These are phyloP conservation scores for Vicia sativa DNA, from an alignment of 306 rosid genomes.

Conservation along the genomic window DNA sequence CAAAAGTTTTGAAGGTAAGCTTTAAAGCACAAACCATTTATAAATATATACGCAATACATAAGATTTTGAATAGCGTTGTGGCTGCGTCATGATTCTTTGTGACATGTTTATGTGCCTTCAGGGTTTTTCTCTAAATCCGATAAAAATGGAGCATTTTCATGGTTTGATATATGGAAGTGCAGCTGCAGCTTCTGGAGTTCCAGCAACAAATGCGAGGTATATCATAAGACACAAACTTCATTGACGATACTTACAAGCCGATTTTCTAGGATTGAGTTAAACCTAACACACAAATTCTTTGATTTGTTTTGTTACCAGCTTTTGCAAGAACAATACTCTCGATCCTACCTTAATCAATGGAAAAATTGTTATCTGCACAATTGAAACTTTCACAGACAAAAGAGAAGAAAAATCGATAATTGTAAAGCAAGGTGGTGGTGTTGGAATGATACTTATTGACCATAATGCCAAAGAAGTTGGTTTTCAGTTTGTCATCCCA, in stretches of 20 bases:
- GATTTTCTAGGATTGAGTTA: too few species aligned
- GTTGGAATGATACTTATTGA: conserved; percentile 78
- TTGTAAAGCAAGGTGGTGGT: conserved; percentile 59
- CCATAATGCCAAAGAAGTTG: conserved; percentile 56
- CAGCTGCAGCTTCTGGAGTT: conserved; percentile 58
- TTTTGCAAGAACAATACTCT: conserved; percentile 67
- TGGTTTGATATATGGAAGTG: conserved; percentile 60
- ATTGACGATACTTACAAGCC: background rate
- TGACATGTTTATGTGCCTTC: conserved; percentile 33
- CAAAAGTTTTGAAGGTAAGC: conserved; percentile 61
- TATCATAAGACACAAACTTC: conserved; percentile 4
- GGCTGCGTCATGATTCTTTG: background rate
- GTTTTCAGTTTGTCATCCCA: conserved; percentile 66
- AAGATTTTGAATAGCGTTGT: background rate
- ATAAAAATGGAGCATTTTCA: conserved; percentile 49
- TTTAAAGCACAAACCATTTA: conserved; percentile 7
- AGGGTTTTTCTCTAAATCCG: conserved; percentile 72
- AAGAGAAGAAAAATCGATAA: conserved; percentile 43
- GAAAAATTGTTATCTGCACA: conserved; percentile 67
- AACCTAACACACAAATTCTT: background rate
- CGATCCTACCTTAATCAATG: conserved; percentile 55
- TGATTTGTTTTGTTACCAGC: conserved; percentile 45
- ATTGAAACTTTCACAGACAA: conserved; percentile 47
- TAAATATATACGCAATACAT: background rate
- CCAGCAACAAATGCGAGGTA: conserved; percentile 68